Evolutionary conservation across 2,329 filamentous ascomycete species (phyloP), one percentile per base, ranked within the genome.

Genomic region (Cercospora sesami): DNA sequence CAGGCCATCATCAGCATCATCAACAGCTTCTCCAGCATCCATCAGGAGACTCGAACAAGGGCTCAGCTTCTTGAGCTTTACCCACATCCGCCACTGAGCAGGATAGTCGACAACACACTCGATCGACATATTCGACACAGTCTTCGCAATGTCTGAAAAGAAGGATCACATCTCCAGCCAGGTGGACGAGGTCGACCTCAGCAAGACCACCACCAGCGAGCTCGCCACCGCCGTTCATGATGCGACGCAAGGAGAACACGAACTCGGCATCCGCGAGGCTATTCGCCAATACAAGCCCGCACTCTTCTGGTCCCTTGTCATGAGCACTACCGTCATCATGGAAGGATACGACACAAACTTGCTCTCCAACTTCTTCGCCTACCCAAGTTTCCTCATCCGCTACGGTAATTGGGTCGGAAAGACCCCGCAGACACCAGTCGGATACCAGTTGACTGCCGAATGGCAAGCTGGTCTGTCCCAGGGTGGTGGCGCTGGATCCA

Each of bases 391-490:
- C 67, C 69, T 73, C 53, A 65, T 67, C 18, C 57, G 60, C 6
- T 87, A 82, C 67, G 84, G 84, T 3, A 18, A 64, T 1, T 42
- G 26, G 23, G 36, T 64, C 21, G 61, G 57, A 21, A 33, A 8
- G 1, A 60, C 30, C 14, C 28, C 18, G 4, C 48, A 67, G 53
- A 79, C 76, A 28, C 69, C 45, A 30, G 60, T 42, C 18, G 58
- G 33, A 55, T 84, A 84, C 67, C 78, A 82, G 39, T 78, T 89
- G 26, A 82, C 84, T 0, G 83, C 85, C 0, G 79, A 82, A 0
- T 89, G 87, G 87, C 86, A 88, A 74, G 83, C 84, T 0, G 86
- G 81, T 0, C 73, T 89, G 21, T 53, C 48, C 12, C 48, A 53
- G 28, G 48, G 48, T 26, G 48, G 48, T 21, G 4, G 83, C 81